Percentiles rank a stretch among this genome's conserved stretches.
Conservation (phyloP, 2,329 filamentous ascomycete species). For the Colletotrichum aenigma region DNA sequence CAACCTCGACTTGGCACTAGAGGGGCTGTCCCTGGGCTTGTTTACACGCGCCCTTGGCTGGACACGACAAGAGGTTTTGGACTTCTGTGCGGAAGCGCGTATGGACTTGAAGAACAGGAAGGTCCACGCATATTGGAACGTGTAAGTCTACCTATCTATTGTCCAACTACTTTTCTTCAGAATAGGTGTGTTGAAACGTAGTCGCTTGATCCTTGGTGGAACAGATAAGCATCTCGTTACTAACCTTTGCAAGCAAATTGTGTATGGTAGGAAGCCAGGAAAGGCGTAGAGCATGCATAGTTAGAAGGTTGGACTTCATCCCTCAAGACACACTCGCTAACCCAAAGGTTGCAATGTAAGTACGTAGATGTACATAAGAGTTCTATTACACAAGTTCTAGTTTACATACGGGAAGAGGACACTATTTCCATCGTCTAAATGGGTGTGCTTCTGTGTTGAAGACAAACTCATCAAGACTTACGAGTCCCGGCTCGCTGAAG, state of each 20-base stretch:
- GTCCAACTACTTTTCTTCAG: too few relatives aligned
- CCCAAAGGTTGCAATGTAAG: too few relatives aligned
- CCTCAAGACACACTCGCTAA: too few relatives aligned
- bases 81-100: background rate
- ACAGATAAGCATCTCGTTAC: too few relatives aligned
- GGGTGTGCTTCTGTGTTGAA: constrained; percentile 43
- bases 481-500: constrained; percentile 57
- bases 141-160: background rate
- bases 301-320: too few relatives aligned
- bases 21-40: background rate
- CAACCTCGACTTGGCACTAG: background rate
- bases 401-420: accelerated
- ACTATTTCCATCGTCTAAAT: constrained; percentile 10
- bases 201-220: too few relatives aligned
- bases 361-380: too few relatives aligned
- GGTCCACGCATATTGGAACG: background rate
- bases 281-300: too few relatives aligned
- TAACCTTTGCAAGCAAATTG: background rate
- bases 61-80: background rate
- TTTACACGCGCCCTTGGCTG: background rate
- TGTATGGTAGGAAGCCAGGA: background rate
- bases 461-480: constrained; percentile 65
- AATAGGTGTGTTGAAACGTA: too few relatives aligned
- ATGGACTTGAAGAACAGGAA: background rate
- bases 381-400: background rate